Evolutionary conservation across 2,329 filamentous ascomycete species (phyloP).

Genomic region (Didymella glomerata): DNA sequence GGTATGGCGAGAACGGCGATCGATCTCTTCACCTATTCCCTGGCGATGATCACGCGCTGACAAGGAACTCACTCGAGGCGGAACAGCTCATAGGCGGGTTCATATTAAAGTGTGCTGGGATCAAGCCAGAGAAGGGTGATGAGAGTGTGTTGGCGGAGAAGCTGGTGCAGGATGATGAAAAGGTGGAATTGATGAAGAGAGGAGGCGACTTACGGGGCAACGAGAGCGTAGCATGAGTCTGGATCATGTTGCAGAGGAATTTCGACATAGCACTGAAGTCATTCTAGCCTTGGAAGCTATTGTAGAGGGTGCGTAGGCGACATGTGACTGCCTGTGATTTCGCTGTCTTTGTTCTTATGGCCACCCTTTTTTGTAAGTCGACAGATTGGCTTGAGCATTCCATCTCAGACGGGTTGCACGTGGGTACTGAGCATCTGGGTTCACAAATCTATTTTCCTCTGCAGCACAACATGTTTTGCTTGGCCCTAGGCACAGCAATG

Average conservation of each 20-base stretch:
- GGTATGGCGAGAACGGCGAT: slow-evolving; percentile 48
- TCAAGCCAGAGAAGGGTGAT: slow-evolving; percentile 14
- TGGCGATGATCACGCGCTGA: slow-evolving; percentile 55
- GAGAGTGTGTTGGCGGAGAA: background rate
- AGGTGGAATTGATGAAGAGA: background rate
- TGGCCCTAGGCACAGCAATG: background rate
- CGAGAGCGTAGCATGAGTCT: background rate
- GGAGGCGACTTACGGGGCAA: slow-evolving; percentile 3
- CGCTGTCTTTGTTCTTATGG: background rate
- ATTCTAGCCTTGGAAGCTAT: background rate
- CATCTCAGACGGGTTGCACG: background rate
- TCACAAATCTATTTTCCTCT: background rate
- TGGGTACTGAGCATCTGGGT: background rate
- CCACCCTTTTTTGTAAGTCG: background rate
- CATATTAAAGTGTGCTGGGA: slow-evolving; percentile 47
- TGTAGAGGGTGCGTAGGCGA: background rate
- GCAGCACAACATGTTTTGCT: background rate
- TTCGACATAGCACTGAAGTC: background rate
- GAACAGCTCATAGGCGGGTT: slow-evolving; percentile 55
- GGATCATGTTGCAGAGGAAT: background rate
- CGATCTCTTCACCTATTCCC: slow-evolving; percentile 51
- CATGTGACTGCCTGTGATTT: too few relatives aligned
- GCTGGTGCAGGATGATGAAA: background rate
- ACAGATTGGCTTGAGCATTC: background rate
- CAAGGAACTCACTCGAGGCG: slow-evolving; percentile 47